Percentiles rank a stretch among this genome's conserved stretches.
These are phyloP conservation scores for Atalantia buxifolia DNA, from an alignment of 345 rosid species.

Conservation along the genomic window DNA sequence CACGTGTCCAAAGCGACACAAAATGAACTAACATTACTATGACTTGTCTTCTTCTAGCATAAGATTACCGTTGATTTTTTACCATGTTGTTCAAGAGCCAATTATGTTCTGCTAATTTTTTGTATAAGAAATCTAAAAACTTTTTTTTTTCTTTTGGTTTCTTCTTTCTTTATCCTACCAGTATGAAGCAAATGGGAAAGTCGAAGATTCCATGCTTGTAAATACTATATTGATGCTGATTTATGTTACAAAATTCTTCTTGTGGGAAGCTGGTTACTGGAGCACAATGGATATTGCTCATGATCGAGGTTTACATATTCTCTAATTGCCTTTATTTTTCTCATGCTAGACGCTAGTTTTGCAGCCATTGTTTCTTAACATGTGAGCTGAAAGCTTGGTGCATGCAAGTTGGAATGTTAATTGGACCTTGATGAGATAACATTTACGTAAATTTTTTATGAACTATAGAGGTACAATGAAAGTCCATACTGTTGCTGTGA, in stretches of 20 bases:
- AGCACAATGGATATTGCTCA: conserved; percentile 99
- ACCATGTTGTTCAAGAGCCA: conserved; percentile 2
- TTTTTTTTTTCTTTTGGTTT: background rate
- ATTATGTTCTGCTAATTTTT: background rate
- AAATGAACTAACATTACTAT: background rate
- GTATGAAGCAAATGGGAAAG: conserved; percentile 79
- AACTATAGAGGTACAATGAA: background rate
- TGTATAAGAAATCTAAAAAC: conserved; percentile 1
- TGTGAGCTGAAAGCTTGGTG: background rate
- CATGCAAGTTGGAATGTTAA: background rate
- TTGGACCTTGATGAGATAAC: background rate
- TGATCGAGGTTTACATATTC: conserved; percentile 74
- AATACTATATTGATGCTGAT: conserved; percentile 86
- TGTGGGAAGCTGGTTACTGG: conserved; percentile 99
- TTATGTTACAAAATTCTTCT: conserved; percentile 89
- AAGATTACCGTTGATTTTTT: background rate
- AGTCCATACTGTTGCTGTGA: background rate
- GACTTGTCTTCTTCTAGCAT: background rate
- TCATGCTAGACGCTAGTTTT: conserved; percentile 9
- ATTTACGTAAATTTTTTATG: background rate
- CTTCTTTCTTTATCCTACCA: conserved; percentile 32
- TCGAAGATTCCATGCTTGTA: conserved; percentile 91
- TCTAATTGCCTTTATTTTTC: background rate
- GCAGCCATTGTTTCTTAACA: background rate
- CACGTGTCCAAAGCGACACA: background rate